phyloP scores from a whole-genome alignment of 2,329 filamentous ascomycete species.

The Trichoderma atrobrunneum region DNA sequence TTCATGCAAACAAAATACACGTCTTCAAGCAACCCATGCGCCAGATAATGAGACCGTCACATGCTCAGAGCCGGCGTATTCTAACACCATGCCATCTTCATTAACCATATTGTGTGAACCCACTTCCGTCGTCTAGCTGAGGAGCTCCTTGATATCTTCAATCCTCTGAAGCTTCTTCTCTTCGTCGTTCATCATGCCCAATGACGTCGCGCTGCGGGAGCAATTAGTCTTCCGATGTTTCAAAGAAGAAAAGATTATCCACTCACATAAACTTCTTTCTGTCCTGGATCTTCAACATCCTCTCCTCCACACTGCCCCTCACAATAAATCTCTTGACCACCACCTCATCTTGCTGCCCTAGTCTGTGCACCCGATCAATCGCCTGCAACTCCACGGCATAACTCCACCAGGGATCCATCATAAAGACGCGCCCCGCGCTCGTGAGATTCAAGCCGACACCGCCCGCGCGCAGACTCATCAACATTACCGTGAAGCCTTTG shows the following conservation, averaged over 20 bases:
- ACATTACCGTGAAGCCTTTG: conserved; percentile 66
- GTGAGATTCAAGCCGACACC: conserved; percentile 94
- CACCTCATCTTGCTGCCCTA: conserved; percentile 88
- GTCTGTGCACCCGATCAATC: conserved; percentile 94
- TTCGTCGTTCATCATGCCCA: conserved; percentile 93
- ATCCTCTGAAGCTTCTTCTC: conserved; percentile 88
- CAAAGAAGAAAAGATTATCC: neutral
- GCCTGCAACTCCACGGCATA: conserved; percentile 96
- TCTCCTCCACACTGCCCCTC: conserved; percentile 85
- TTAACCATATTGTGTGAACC: neutral
- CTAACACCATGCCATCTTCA: neutral
- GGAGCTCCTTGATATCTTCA: conserved; percentile 88
- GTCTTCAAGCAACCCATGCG: neutral
- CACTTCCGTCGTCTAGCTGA: conserved; percentile 50
- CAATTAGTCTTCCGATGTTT: neutral
- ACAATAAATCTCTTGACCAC: conserved; percentile 86
- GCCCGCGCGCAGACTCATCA: conserved; percentile 83
- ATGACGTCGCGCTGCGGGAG: conserved; percentile 70
- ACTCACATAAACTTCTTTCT: conserved; percentile 93
- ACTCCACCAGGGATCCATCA: conserved; percentile 99
- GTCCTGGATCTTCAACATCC: conserved; percentile 92
- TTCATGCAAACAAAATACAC: neutral
- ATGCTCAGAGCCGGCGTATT: neutral
- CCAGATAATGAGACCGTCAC: neutral
- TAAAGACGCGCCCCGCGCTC: conserved; percentile 82